Base-by-base conservation (phyloP, 192 early-diverging fungal genomes). In the Coemansia sp. region DNA sequence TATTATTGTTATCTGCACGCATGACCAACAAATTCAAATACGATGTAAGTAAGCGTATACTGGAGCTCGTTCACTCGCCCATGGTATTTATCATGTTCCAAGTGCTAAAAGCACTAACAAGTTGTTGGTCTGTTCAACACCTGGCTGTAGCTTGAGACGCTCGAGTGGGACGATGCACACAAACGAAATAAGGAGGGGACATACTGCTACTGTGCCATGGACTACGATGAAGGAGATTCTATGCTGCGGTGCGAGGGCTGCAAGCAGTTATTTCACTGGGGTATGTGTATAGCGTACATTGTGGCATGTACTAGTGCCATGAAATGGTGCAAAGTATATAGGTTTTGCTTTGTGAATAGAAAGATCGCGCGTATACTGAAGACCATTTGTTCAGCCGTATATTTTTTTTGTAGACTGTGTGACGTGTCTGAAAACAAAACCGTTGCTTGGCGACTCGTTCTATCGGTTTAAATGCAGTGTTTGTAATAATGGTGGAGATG, bases 121-220 rank as follows among this genome's bases (percentile, higher is more conserved):
- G 49, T 65, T 50, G 62, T 65, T 62, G 41, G 69, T 51, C 18
- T 18, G 16, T 10, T 0, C 3, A 14, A 31, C 3, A 47, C 21
- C 10, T 30, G 8, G 14, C 38, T 60, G 62, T 76, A 76, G 74
- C 71, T 80, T n/a, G 72, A 74, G 22, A 24, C 76, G 54, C 64
- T 71, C 9, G 76, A 78, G 54, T 88, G 85, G 85, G 74, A 87
- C 65, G 58, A 50, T 22, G 65, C 74, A 28, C 88, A 85, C 52
- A 56, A 51, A 21, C 80, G 62, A 19, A 91, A 91, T 76, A 78
- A 72, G 49, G 81, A 94, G 62, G 84, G 83, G 23, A 67, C 73
- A 10, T 94, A 94, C 66, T 94, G 92, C 70, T 94, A 94, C 60
- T 94, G 92, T 44, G 92, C 90, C 14, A 73, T 83, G 68, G 83